Evolutionary conservation across 306 rosid genomes (phyloP), one percentile per base, ranked within the genome.

Genomic region (Glycine soja): DNA sequence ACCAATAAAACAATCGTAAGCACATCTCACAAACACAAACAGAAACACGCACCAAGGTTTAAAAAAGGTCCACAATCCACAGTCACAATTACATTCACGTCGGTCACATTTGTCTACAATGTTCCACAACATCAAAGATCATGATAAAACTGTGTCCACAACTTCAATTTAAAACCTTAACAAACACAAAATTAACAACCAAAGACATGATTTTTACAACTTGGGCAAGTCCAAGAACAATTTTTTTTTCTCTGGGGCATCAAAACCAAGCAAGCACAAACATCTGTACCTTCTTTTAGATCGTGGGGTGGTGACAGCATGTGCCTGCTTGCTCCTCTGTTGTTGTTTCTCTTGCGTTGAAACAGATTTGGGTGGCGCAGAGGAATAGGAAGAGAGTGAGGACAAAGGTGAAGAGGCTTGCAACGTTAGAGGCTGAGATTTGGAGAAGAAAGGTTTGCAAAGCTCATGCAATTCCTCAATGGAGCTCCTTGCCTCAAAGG

Each of bases 401-500:
- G 80, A 68, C 69, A 86, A 18, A 12, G 86, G 42, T 13, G 82
- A 68, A 34, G 86, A 75, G 40, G 79, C 10, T 80, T 76, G 78
- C 42, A 84, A 70, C 11, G 85, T 46, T 4, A 76, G 73, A 52
- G 87, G 79, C 24, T 79, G 85, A 34, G 95, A 70, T 95, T 83
- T 91, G 70, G 88, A 40, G 86, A 90, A 88, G 86, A 95, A 91
- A 51, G 99, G 97, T 79, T 88, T 95, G 89, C 86, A 95, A 69
- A 95, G 97, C 77, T 95, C 96, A 72, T 95, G 98, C 86, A 95
- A 81, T 56, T 89, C 97, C 76, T 90, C 94, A 56, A 78, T 51
- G 36, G 78, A 85, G 43, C 57, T 79, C 24, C 81, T 79, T 2
- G 79, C 50, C 71, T 84, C 88, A 65, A 87, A 82, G 24, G 90